Conservation (phyloP, 768 basidiomycete genomes). For the Postia placenta region DNA sequence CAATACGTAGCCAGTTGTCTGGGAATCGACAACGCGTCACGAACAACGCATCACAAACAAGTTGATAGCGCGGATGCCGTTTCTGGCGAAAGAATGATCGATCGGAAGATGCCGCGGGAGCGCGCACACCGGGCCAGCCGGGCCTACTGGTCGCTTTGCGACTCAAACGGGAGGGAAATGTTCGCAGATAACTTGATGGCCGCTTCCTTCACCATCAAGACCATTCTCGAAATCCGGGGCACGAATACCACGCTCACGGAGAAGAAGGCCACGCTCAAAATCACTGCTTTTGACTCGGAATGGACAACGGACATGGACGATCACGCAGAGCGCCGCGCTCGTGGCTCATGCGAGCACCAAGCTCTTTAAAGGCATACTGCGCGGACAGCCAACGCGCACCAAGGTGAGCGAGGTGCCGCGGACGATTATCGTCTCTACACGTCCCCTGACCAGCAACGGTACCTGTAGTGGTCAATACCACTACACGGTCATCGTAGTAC, state of each 20-base stretch:
- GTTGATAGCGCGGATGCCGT: too few relatives aligned
- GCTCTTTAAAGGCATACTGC: constrained; percentile 63
- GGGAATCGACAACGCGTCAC: too few relatives aligned
- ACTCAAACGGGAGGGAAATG: constrained; percentile 61
- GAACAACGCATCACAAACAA: too few relatives aligned
- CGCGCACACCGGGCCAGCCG: too few relatives aligned
- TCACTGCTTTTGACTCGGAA: constrained; percentile 57
- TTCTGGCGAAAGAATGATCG: too few relatives aligned
- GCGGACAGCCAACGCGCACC: constrained; percentile 66
- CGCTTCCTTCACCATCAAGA: constrained; percentile 61
- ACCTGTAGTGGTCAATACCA: constrained; percentile 28
- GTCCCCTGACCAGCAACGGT: constrained; percentile 51
- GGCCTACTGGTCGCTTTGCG: too few relatives aligned
- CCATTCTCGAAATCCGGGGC: constrained; percentile 77
- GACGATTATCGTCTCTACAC: constrained; percentile 65
- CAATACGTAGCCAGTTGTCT: too few relatives aligned
- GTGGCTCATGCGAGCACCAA: constrained; percentile 77
- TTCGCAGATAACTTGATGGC: constrained; percentile 56
- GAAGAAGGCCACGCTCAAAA: constrained; percentile 57
- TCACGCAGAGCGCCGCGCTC: constrained; percentile 47
- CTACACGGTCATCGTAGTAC: too few relatives aligned
- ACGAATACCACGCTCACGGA: constrained; percentile 68
- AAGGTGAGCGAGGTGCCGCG: constrained; percentile 59
- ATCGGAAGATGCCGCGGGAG: too few relatives aligned
- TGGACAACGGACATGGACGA: constrained; percentile 54